These are phyloP conservation scores for Thalassia testudinum DNA, from an alignment of 116 monocot genomes.

Conservation along the genomic window DNA sequence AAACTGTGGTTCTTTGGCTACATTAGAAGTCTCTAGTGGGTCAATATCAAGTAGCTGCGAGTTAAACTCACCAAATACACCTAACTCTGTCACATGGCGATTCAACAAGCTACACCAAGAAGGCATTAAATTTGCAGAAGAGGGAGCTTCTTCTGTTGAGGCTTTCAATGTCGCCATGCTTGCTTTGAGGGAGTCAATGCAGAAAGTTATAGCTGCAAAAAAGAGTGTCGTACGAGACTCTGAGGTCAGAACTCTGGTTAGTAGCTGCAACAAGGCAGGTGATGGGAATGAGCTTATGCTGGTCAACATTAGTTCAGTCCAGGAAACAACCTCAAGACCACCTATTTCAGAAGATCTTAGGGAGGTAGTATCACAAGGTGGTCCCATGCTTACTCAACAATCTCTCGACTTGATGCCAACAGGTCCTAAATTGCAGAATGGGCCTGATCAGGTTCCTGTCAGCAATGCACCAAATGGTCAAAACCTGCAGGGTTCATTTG, in stretches of 20 bases:
- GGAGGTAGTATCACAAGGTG: background rate
- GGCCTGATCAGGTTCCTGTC: background rate
- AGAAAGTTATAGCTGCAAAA: conserved; percentile 15
- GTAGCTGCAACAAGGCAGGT: background rate
- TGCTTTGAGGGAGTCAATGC: conserved; percentile 10
- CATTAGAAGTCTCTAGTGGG: background rate
- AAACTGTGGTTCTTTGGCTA: background rate
- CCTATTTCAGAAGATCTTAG: background rate
- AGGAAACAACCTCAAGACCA: background rate
- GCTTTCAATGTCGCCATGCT: conserved; percentile 14
- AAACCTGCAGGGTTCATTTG: background rate
- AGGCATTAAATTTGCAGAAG: conserved; percentile 18
- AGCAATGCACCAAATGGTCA: background rate
- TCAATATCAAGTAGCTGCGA: background rate
- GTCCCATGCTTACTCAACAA: background rate
- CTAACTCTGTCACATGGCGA: conserved; percentile 8
- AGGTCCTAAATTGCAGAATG: background rate
- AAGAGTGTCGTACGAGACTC: background rate
- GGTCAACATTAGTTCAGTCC: background rate
- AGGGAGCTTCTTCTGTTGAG: conserved; percentile 14
- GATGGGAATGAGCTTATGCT: background rate
- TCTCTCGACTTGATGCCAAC: conserved; percentile 3
- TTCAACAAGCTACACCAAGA: conserved; percentile 19
- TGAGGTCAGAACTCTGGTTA: too few species aligned
- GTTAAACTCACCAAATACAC: background rate